Evolutionary conservation across 2,329 filamentous ascomycete species (phyloP), one percentile per base, ranked within the genome.

Genomic region (Albifimbria verrucaria): DNA sequence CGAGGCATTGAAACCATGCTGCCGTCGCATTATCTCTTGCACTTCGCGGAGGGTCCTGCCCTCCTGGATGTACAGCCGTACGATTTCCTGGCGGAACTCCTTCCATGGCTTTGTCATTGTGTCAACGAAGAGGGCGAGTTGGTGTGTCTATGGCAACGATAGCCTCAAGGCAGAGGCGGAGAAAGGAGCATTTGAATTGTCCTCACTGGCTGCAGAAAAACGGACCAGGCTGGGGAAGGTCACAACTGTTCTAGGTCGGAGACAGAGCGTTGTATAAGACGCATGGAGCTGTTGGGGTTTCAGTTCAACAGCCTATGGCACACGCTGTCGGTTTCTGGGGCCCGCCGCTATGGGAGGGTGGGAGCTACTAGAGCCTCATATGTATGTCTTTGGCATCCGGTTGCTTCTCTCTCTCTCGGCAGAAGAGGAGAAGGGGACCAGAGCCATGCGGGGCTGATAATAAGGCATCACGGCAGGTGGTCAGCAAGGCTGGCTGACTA

Each of bases 21-120:
- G 46, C 51, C 65, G 49, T 52, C 65, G 59, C 75, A 78, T 77
- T 43, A 73, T 65, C 15, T 56, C 52, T 59, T 63, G 68, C 39
- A 78, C 75, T 20, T 74, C 69, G 7, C 71, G 62, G 26, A 78
- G 67, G 6, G 72, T 75, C 50, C 59, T 64, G 32, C 67, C 67
- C 18, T 74, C 65, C 4, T 65, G 57, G 49, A 72, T 73, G 62
- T 79, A 79, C 24, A 77, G 58, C 22, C 56, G 57, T 36, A 68
- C 62, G 53, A 79, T 77, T 24, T 55, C 58, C 1, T 57, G 51
- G 25, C 63, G 67, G 62, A 73, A 58, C 20, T 68, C 62, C 7
- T 68, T 63, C 76, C 76, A 79, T 15, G 65, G 59, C 56, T 77
- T 77, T 21, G 73, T 75, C 75, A 78, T 78, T 48, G 56, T 71